Percentiles rank a stretch among this genome's conserved stretches.
Evolutionary conservation across 371 early-diverging fungal species (phyloP).

Genomic region (Saksenaea oblongispora): DNA sequence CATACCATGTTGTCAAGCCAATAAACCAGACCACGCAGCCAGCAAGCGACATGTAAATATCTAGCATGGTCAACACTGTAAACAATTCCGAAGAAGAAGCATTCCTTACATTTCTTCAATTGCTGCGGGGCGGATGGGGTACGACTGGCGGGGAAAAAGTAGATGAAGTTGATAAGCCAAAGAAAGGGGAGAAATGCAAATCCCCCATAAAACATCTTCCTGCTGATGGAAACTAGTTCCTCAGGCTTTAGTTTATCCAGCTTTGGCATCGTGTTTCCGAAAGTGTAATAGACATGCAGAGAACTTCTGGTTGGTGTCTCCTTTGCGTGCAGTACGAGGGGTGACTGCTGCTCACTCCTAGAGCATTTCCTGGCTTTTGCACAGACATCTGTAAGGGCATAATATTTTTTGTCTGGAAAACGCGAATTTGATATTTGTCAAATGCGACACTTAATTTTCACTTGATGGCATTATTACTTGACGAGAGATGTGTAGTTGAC

Average conservation of each 20-base stretch:
- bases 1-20: slow-evolving; percentile 56
- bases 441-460: no score
- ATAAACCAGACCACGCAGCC: slow-evolving; percentile 52
- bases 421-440: no score
- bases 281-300: no score
- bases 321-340: no score
- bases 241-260: slow-evolving; percentile 53
- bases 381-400: no score
- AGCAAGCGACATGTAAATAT: slow-evolving; percentile 49
- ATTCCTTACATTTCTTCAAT: slow-evolving; percentile 51
- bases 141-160: slow-evolving; percentile 46
- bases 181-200: slow-evolving; percentile 60
- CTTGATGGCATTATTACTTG: no score
- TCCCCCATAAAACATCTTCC: slow-evolving; percentile 62
- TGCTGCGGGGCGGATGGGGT: slow-evolving; percentile 38
- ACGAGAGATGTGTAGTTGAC: no score
- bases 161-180: slow-evolving; percentile 64
- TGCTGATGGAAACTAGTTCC: slow-evolving; percentile 55
- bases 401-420: no score
- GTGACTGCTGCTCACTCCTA: no score
- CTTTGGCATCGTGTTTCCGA: slow-evolving; percentile 41
- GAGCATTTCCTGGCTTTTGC: no score
- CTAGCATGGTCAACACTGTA: slow-evolving; percentile 23
- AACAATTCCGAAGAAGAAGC: neutral
- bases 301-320: no score